Base-by-base conservation (phyloP, 331 rosid genomes). In the Telfairia occidentalis region DNA sequence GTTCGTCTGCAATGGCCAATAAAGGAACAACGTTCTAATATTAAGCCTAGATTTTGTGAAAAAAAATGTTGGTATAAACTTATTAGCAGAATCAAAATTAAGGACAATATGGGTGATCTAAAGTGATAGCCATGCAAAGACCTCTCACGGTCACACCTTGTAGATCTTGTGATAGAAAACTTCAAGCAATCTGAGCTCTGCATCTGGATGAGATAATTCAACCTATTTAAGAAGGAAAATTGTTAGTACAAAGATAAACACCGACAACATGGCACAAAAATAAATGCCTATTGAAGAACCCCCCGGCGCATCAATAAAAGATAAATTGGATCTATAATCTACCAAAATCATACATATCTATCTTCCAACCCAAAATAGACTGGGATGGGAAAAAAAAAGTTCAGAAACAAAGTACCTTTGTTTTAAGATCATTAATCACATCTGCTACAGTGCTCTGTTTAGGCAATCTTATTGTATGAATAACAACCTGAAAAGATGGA, bases 101-200 rank as follows among this genome's bases (percentile, higher is more conserved):
- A 55, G 2, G 58, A 71, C 26, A 57, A 76, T 52, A 54, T 45
- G 1, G n/a, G 64, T 72, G 74, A 76, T 71, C 67, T 38, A 9
- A n/a, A 13, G 73, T n/a, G 61, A 54, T 54, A 72, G 65, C 50
- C 43, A 28, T 46, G 76, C 65, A 81, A 54, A 71, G 75, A 80
- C 16, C 34, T 71, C 76, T 48, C 60, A 49, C 76, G 76, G 55
- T 69, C 81, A 67, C n/a, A 92, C 97, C 97, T 92, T 90, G 85
- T 92, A 92, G 78, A 92, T 92, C 87, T 90, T 92, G 85, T 90
- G 96, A 85, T 90, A 90, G 87, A 90, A 92, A 64, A 92, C 95
- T 87, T 92, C 96, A 54, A 92, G 95, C 92, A 92, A 65, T 85
- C 97, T 84, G 59, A 92, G 95, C 81, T 92, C 96, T 29, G 92